A percentile compares a stretch with the other conserved stretches of the same genome.
phyloP scores from a whole-genome alignment of 306 rosid genomes.

The Vachellia pachyceras region DNA sequence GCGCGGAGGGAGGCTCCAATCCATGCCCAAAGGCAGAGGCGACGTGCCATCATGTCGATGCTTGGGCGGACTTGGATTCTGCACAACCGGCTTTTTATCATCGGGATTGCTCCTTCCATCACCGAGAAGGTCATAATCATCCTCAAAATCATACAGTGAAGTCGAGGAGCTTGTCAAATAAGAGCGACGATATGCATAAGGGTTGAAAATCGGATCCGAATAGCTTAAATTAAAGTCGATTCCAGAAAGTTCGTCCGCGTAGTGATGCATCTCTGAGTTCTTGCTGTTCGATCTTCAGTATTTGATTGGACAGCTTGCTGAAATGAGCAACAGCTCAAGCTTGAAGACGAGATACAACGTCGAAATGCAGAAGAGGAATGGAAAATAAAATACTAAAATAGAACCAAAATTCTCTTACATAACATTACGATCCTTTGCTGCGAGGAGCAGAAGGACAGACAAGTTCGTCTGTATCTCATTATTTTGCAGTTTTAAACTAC shows the following conservation, averaged over 20 bases:
- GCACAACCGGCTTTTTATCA: slow-evolving; percentile 27
- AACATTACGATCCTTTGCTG: neutral
- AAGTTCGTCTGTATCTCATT: neutral
- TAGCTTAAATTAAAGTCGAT: slow-evolving; percentile 48
- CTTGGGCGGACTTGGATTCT: slow-evolving; percentile 51
- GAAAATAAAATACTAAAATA: too few relatives aligned
- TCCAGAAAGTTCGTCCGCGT: slow-evolving; percentile 57
- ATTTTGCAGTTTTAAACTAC: neutral
- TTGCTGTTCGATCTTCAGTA: neutral
- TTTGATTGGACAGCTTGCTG: too few relatives aligned
- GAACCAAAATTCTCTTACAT: neutral
- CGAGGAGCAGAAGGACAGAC: neutral
- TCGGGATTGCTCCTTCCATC: slow-evolving; percentile 16
- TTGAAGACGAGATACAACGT: neutral
- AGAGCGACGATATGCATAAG: slow-evolving; percentile 50
- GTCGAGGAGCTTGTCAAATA: slow-evolving; percentile 33
- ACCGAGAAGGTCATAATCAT: slow-evolving; percentile 12
- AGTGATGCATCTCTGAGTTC: slow-evolving; percentile 57
- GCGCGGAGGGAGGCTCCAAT: slow-evolving; percentile 87
- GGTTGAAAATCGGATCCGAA: slow-evolving; percentile 48
- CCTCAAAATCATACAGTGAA: slow-evolving; percentile 16
- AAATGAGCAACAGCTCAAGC: neutral
- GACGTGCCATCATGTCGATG: slow-evolving; percentile 87
- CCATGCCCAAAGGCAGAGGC: slow-evolving; percentile 95
- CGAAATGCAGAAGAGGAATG: neutral